Conservation (phyloP, 805 yeast species). For the Wickerhamomyces xylosicus region DNA sequence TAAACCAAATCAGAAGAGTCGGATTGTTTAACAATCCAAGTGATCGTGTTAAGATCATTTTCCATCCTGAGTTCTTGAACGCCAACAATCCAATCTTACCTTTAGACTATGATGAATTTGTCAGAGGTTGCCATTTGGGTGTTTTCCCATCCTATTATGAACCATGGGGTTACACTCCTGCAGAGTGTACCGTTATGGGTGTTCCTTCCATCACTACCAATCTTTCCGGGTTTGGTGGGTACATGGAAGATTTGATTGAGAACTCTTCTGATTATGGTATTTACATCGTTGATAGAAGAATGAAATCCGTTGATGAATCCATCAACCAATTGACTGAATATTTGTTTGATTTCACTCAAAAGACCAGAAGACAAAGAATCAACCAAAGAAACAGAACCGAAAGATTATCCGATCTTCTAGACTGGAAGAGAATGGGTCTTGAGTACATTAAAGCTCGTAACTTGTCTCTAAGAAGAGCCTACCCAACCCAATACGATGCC, state of each 20-base stretch:
- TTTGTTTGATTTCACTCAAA: constrained; percentile 81
- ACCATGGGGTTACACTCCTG: constrained; percentile 99
- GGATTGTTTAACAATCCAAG: constrained; percentile 81
- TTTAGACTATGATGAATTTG: constrained; percentile 93
- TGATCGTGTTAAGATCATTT: constrained; percentile 89
- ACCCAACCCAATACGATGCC: constrained; percentile 67
- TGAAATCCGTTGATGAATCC: constrained; percentile 86
- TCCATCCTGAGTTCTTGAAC: constrained; percentile 95
- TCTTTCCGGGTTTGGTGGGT: constrained; percentile 94
- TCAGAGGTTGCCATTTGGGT: constrained; percentile 95
- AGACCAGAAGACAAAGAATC: constrained; percentile 93
- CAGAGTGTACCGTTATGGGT: constrained; percentile 99
- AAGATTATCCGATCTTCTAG: constrained; percentile 82
- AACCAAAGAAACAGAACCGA: constrained; percentile 97
- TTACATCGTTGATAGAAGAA: constrained; percentile 90
- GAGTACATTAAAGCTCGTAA: constrained; percentile 94
- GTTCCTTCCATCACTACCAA: constrained; percentile 96
- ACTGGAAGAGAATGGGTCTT: constrained; percentile 97
- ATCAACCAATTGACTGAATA: constrained; percentile 81
- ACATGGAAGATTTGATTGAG: constrained; percentile 96
- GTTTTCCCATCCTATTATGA: constrained; percentile 97
- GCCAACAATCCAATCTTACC: constrained; percentile 91
- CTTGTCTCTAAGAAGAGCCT: constrained; percentile 84
- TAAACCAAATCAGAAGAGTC: constrained; percentile 86
- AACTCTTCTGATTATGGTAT: constrained; percentile 93